phyloP scores from a whole-genome alignment of 2,329 filamentous ascomycete species.

The Penicillium olsonii region DNA sequence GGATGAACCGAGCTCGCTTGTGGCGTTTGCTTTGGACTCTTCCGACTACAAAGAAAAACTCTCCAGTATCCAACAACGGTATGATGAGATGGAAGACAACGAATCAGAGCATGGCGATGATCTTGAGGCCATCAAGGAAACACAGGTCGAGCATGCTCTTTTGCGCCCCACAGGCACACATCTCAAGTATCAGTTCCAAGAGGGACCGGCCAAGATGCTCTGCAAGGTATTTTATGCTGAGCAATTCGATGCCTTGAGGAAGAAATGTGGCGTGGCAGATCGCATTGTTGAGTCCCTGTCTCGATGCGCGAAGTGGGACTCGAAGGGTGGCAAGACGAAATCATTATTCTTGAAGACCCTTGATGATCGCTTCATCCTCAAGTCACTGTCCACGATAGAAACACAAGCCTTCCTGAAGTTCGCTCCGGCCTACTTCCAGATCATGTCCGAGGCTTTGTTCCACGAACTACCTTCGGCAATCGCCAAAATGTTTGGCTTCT shows the following conservation, averaged over 20 bases:
- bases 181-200: conserved; percentile 92
- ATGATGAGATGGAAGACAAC: conserved; percentile 33
- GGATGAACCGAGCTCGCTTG: conserved; percentile 94
- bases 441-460: conserved; percentile 95
- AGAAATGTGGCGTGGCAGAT: conserved; percentile 90
- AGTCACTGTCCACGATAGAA: conserved; percentile 86
- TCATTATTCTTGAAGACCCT: conserved; percentile 96
- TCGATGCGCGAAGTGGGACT: conserved; percentile 96
- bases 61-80: conserved; percentile 47
- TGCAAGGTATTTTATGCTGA: conserved; percentile 99
- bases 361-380: conserved; percentile 90
- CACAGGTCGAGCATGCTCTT: conserved; percentile 80
- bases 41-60: conserved; percentile 84
- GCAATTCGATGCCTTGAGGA: conserved; percentile 90
- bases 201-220: conserved; percentile 90
- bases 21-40: conserved; percentile 87
- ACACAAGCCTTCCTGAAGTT: conserved; percentile 93
- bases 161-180: conserved; percentile 85
- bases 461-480: conserved; percentile 94
- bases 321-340: conserved; percentile 95
- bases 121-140: conserved; percentile 58
- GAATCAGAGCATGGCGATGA: conserved; percentile 27
- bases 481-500: conserved; percentile 98
- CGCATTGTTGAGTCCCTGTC: conserved; percentile 94
- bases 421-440: conserved; percentile 93